Conservation (phyloP, 768 basidiomycete species). For the Auricularia auricula-judae region DNA sequence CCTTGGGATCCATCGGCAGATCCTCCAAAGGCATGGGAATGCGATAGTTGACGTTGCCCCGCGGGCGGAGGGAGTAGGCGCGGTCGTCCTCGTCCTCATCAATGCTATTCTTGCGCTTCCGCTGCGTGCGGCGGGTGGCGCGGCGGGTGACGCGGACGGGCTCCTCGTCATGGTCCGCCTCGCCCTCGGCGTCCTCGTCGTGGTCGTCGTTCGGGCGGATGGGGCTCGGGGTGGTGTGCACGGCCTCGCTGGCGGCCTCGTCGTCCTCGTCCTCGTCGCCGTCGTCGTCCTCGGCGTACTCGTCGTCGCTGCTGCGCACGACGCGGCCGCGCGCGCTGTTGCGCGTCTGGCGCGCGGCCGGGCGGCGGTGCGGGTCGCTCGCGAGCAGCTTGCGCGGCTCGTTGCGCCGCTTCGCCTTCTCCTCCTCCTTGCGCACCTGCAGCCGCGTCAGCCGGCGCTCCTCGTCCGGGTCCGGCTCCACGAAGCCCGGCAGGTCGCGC, state of each 20-base stretch:
- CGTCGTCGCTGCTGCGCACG: slow-evolving; percentile 4
- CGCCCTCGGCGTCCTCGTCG: slow-evolving; percentile 27
- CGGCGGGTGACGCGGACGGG: slow-evolving; percentile 15
- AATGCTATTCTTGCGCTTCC: slow-evolving; percentile 4
- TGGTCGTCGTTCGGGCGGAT: slow-evolving; percentile 17
- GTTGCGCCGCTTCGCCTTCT: slow-evolving; percentile 32
- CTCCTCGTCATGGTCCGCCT: slow-evolving; percentile 27
- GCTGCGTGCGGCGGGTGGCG: slow-evolving; percentile 1
- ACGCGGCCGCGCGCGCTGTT: too few relatives aligned
- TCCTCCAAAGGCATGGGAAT: slow-evolving; percentile 77
- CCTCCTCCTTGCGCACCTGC: slow-evolving; percentile 46
- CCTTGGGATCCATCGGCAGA: slow-evolving; percentile 26
- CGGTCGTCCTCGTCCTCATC: slow-evolving; percentile 40
- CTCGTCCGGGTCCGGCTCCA: slow-evolving; percentile 13
- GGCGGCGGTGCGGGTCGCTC: not conserved
- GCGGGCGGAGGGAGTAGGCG: slow-evolving; percentile 56
- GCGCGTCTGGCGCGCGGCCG: not conserved
- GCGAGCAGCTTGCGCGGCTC: slow-evolving; percentile 20
- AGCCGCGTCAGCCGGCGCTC: slow-evolving; percentile 9
- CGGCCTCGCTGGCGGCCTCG: slow-evolving; percentile 25
- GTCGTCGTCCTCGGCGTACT: slow-evolving; percentile 11
- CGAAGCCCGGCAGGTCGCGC: not conserved
- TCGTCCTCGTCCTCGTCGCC: slow-evolving; percentile 20
- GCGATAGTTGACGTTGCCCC: slow-evolving; percentile 63
- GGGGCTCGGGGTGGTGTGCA: slow-evolving; percentile 19